These are phyloP conservation scores for Calendula officinalis DNA, from an alignment of 129 eudicot species.

Conservation along the genomic window DNA sequence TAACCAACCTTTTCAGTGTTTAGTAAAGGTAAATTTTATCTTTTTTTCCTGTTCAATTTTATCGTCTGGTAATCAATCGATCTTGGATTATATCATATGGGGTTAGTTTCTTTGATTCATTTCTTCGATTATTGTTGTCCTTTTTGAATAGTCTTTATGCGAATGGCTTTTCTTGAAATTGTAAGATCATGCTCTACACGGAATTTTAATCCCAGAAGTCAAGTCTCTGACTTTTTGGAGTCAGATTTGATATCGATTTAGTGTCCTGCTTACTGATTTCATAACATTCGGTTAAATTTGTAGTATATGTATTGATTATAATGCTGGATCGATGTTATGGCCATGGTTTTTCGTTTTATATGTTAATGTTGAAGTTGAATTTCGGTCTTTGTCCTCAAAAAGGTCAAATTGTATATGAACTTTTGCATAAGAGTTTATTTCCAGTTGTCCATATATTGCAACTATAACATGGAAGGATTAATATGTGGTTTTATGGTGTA, in stretches of 20 bases:
- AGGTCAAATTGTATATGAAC: slow-evolving; percentile 6
- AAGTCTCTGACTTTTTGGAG: neutral
- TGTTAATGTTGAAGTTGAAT: slow-evolving; percentile 1
- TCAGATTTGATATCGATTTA: neutral
- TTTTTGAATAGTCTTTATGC: too few relatives aligned
- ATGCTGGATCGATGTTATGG: neutral
- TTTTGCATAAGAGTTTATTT: too few relatives aligned
- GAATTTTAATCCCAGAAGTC: neutral
- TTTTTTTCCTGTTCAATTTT: slow-evolving; percentile 4
- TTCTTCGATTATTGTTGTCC: neutral
- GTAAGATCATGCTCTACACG: neutral
- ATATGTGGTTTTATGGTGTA: too few relatives aligned
- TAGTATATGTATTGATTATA: neutral
- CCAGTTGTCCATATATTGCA: neutral
- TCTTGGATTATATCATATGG: slow-evolving; percentile 22
- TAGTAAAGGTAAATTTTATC: too few relatives aligned
- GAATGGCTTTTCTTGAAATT: too few relatives aligned
- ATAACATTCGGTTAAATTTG: neutral
- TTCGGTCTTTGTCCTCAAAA: slow-evolving; percentile 12
- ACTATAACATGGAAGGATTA: too few relatives aligned
- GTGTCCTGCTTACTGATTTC: slow-evolving; percentile 5
- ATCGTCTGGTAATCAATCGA: slow-evolving; percentile 3
- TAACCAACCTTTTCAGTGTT: too few relatives aligned
- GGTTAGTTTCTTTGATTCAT: slow-evolving; percentile 30
- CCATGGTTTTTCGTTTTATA: neutral